phyloP scores from a whole-genome alignment of 179 eudicot genomes.

The Gypsophila paniculata region DNA sequence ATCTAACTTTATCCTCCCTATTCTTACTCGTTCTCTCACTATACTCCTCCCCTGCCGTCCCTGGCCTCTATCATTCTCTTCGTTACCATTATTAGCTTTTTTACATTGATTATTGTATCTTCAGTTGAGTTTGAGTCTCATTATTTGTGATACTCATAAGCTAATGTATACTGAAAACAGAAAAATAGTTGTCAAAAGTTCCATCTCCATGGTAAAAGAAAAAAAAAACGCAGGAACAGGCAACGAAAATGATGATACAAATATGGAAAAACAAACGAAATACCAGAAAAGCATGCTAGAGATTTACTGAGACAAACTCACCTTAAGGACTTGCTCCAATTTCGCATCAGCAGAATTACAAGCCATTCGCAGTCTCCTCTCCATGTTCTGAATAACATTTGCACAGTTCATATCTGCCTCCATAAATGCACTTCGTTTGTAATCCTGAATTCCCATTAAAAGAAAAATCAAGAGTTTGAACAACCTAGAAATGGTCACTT shows the following conservation, averaged over 20 bases:
- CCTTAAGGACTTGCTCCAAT: constrained; percentile 62
- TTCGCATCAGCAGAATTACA: constrained; percentile 78
- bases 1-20: too few relatives aligned
- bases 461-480: constrained; percentile 13
- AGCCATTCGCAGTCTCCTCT: constrained; percentile 71
- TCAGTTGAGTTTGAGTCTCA: neutral
- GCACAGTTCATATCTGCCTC: constrained; percentile 81
- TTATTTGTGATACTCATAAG: neutral
- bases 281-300: neutral
- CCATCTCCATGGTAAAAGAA: neutral
- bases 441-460: constrained; percentile 49
- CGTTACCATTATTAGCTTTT: too few relatives aligned
- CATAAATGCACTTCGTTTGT: constrained; percentile 70
- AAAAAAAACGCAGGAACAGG: neutral
- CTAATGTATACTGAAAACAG: neutral
- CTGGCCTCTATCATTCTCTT: too few relatives aligned
- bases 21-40: too few relatives aligned
- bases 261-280: neutral
- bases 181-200: neutral
- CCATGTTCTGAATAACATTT: constrained; percentile 74
- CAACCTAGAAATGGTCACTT: neutral
- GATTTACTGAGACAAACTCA: constrained; percentile 11
- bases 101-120: too few relatives aligned
- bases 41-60: too few relatives aligned
- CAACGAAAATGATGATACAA: neutral